Conservation (phyloP, 306 rosid species). For the Sindora glabra region DNA sequence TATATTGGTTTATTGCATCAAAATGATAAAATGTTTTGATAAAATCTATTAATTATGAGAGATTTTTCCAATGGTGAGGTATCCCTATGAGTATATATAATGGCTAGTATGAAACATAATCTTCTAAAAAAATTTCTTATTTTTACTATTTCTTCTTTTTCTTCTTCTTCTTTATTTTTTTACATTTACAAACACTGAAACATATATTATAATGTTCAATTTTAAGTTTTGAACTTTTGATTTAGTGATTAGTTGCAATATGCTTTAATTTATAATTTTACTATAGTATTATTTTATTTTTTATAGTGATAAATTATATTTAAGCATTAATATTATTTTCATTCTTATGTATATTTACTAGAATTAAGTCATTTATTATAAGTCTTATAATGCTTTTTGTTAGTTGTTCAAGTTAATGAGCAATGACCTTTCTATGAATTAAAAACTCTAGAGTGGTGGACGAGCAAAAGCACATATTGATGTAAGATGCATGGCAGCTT, state of each 20-base stretch:
- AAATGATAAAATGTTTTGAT: background rate
- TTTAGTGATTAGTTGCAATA: background rate
- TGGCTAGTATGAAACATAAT: background rate
- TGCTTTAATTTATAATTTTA: background rate
- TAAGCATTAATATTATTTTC: background rate
- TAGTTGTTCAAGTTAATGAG: too few species aligned
- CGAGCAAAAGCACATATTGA: too few species aligned
- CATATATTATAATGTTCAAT: background rate
- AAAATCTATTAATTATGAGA: background rate
- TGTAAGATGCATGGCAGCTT: constrained; percentile 94
- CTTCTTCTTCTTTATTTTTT: too few species aligned
- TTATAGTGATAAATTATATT: background rate
- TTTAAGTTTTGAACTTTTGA: background rate
- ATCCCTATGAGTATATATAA: background rate
- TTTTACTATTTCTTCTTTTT: too few species aligned
- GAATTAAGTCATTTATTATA: background rate
- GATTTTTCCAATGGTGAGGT: too few species aligned
- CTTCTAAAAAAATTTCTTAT: too few species aligned
- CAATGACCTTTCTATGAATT: background rate
- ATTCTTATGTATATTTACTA: background rate
- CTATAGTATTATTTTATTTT: too few species aligned
- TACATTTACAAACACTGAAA: background rate
- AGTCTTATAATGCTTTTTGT: background rate
- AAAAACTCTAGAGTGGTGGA: too few species aligned
- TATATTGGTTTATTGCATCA: background rate